Evolutionary conservation across 768 basidiomycete species (phyloP).

Genomic region (Candolleomyces aberdarensis): DNA sequence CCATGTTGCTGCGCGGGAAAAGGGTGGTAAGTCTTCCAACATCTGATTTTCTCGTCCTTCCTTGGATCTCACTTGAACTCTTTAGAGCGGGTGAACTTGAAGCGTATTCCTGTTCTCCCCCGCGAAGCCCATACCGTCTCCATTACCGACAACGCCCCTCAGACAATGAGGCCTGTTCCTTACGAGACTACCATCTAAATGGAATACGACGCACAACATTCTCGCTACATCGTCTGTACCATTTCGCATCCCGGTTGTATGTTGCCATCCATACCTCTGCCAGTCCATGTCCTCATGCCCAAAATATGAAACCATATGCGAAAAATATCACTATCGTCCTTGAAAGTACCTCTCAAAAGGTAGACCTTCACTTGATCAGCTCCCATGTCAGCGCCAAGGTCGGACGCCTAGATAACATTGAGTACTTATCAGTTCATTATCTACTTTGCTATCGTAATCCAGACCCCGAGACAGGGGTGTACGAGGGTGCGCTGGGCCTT

Average conservation of each 20-base stretch:
- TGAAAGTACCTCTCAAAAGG: not conserved
- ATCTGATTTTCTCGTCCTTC: not conserved
- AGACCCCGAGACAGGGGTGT: too few relatives aligned
- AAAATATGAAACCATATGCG: constrained; percentile 18
- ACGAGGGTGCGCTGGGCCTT: too few relatives aligned
- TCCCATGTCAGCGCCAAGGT: not conserved
- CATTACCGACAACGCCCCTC: constrained; percentile 70
- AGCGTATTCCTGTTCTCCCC: constrained; percentile 82
- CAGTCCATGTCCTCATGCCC: constrained; percentile 5
- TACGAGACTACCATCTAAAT: constrained; percentile 97
- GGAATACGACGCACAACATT: constrained; percentile 17
- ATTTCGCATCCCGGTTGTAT: constrained; percentile 14
- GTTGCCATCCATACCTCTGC: constrained; percentile 11
- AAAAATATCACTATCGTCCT: not conserved
- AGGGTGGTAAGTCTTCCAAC: constrained; percentile 65
- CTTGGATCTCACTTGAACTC: not conserved
- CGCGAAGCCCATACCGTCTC: constrained; percentile 78
- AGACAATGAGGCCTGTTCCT: constrained; percentile 88
- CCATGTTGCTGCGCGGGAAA: constrained; percentile 83
- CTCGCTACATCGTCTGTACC: constrained; percentile 13
- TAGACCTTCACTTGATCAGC: not conserved
- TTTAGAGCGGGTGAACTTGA: constrained; percentile 77
- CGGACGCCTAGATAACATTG: too few relatives aligned
- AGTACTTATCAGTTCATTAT: too few relatives aligned
- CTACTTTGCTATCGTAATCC: too few relatives aligned